Evolutionary conservation across 129 eudicot species (phyloP).

Genomic region (Mikania micrantha): DNA sequence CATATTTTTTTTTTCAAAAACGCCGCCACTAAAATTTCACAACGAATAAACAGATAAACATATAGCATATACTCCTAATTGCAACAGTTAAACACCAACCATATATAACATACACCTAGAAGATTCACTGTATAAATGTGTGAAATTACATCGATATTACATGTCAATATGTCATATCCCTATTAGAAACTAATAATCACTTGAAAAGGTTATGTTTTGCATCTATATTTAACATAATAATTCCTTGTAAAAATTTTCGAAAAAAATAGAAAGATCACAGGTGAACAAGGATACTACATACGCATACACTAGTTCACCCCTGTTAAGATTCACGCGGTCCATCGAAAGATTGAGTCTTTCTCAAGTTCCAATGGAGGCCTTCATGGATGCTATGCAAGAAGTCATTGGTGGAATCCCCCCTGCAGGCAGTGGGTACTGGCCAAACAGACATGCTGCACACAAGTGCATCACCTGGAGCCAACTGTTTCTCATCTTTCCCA

Average conservation of each 20-base stretch:
- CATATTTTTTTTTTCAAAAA: too few relatives aligned
- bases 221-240: neutral
- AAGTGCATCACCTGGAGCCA: constrained; percentile 71
- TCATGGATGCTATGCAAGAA: constrained; percentile 65
- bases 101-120: too few relatives aligned
- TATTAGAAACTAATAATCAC: neutral
- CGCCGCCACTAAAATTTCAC: too few relatives aligned
- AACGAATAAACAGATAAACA: too few relatives aligned
- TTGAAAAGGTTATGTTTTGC: neutral
- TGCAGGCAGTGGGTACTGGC: constrained; percentile 85
- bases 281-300: constrained; percentile 2
- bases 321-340: constrained; percentile 18
- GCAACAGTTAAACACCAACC: too few relatives aligned
- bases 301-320: neutral
- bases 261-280: neutral
- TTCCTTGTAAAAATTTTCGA: neutral
- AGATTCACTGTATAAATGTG: too few relatives aligned
- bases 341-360: constrained; percentile 61
- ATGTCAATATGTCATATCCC: neutral
- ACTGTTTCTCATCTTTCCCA: constrained; percentile 53
- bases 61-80: too few relatives aligned
- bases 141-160: neutral
- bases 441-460: constrained; percentile 77
- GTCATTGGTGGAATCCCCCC: constrained; percentile 54
- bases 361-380: constrained; percentile 76